Evolutionary conservation across 2,329 filamentous ascomycete species (phyloP).

Genomic region (Xylariaceae sp.): DNA sequence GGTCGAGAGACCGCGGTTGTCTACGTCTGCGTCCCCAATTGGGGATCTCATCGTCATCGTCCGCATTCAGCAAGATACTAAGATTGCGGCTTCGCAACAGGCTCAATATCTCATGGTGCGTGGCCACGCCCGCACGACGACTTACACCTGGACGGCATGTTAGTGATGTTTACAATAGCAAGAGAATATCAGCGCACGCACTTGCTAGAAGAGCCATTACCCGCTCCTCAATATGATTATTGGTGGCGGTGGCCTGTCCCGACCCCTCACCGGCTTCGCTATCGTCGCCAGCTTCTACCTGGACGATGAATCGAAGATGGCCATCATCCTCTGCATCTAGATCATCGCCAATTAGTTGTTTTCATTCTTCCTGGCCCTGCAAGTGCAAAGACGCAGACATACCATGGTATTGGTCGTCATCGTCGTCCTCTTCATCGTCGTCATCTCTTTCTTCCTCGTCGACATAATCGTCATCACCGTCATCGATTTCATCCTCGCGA

Average conservation of each 20-base stretch:
- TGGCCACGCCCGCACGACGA: slow-evolving; percentile 24
- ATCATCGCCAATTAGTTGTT: slow-evolving; percentile 14
- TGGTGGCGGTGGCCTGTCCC: slow-evolving; percentile 15
- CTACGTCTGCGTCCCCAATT: slow-evolving; percentile 43
- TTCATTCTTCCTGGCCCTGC: background rate
- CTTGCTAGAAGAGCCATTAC: slow-evolving; percentile 30
- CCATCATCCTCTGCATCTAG: slow-evolving; percentile 29
- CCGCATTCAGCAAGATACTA: slow-evolving; percentile 34
- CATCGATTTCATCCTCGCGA: slow-evolving; percentile 21
- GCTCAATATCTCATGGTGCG: slow-evolving; percentile 38
- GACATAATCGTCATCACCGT: slow-evolving; percentile 24
- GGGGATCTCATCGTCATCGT: slow-evolving; percentile 32
- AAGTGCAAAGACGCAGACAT: background rate
- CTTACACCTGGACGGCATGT: slow-evolving; percentile 24
- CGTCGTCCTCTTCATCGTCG: slow-evolving; percentile 26
- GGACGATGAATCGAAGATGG: slow-evolving; percentile 28
- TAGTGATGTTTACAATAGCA: slow-evolving; percentile 18
- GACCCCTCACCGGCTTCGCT: slow-evolving; percentile 23
- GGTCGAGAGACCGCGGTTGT: slow-evolving; percentile 38
- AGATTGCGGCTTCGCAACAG: slow-evolving; percentile 38
- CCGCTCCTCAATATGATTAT: slow-evolving; percentile 16
- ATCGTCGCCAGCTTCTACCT: slow-evolving; percentile 32
- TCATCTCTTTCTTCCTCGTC: slow-evolving; percentile 26
- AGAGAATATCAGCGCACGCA: slow-evolving; percentile 19
- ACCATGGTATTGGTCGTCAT: slow-evolving; percentile 33